Base-by-base conservation (phyloP, 768 basidiomycete genomes). In the Pleurotus salmoneostramineus region DNA sequence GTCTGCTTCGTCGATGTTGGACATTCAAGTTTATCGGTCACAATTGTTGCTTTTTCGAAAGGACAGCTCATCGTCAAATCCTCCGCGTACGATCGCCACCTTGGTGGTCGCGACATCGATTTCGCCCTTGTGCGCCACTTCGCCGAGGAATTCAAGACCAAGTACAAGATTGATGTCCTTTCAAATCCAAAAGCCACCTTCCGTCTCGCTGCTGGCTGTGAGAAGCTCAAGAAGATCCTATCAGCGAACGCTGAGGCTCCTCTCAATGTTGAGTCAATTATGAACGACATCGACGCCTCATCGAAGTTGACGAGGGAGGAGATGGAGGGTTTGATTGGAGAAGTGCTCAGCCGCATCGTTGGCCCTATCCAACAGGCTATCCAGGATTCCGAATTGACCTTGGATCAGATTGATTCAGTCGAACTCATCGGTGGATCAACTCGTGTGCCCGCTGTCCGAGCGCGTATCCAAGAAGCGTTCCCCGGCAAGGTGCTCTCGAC, bases 101-200 rank as follows among this genome's bases (percentile, higher is more conserved):
- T 98, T 63, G 96, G 97, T 66, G 96, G 97, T 36, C 92, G 95
- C 56, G 93, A 98, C 73, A 89, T 99, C 72, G 97, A 99, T 78
- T 87, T 84, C 66, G 93, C 89, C 14, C 87, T 99, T 64, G 83
- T 97, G 40, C 70, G 85, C 64, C 84, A 98, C 77, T 98, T 98
- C 69, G 82, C 95, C 6, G 73, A 83, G 32, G 91, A 98, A 72
- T 98, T 98, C 87, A 89, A 94, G 76, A 70, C 74, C n/a, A 98
- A 97, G 71, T 98, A 98, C 85, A 97, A 95, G 75, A 93, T 98
- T 69, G 95, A 98, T 71, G 95, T 98, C 65, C 71, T 93, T 67
- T 83, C 82, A 62, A 94, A 81, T 74, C 91, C 93, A 63, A 98
- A 98, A 73, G 97, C 95, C 34, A 81, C 79, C 48, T 98, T 98